phyloP scores from a whole-genome alignment of 257 asterid species.

The Solanum sitiens region DNA sequence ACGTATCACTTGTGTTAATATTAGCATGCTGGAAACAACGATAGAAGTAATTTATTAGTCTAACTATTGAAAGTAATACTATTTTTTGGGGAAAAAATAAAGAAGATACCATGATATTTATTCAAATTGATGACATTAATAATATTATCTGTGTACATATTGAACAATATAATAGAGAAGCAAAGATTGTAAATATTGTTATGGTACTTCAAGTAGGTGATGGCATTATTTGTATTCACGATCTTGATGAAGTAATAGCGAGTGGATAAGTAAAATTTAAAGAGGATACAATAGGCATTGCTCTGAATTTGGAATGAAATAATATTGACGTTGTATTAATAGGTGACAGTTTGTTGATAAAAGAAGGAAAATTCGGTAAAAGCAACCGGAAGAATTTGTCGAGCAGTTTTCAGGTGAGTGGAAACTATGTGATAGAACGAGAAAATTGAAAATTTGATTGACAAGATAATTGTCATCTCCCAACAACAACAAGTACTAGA shows the following conservation, averaged over 20 bases:
- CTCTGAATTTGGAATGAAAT: neutral
- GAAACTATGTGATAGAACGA: neutral
- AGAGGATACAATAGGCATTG: too few species aligned
- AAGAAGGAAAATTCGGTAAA: too few species aligned
- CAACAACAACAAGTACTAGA: neutral
- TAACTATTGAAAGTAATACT: neutral
- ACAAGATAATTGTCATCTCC: neutral
- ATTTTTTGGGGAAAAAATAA: too few species aligned
- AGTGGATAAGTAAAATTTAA: neutral
- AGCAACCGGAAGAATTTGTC: neutral
- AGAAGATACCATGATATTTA: too few species aligned
- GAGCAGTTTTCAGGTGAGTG: neutral
- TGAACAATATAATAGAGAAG: too few species aligned
- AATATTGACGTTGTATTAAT: neutral
- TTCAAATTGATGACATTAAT: neutral
- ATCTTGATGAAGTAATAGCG: neutral
- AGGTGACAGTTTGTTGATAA: neutral
- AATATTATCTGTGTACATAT: too few species aligned
- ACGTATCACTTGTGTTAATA: neutral
- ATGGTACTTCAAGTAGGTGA: too few species aligned
- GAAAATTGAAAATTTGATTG: neutral
- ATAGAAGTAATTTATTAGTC: neutral
- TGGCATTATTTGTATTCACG: neutral
- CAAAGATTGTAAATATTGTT: too few species aligned
- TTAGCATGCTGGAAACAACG: neutral